Percentiles rank a stretch among this genome's conserved stretches.
Evolutionary conservation across 73 alveolate species (phyloP).

Genomic region (Paramecium caudatum): DNA sequence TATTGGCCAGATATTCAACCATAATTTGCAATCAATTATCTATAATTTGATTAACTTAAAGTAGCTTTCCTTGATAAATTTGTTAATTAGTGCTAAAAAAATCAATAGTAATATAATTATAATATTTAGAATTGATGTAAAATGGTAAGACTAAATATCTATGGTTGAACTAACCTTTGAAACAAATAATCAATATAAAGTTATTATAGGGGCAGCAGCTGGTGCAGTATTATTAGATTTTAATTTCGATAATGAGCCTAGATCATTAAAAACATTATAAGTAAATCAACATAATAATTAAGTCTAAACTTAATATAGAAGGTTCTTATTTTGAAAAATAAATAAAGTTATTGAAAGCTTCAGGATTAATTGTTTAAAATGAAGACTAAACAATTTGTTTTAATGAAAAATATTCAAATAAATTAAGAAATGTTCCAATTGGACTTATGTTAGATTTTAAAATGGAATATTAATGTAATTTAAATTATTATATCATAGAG

Average conservation of each 20-base stretch:
- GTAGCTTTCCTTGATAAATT: background rate
- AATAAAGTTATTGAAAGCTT: background rate
- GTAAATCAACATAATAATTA: background rate
- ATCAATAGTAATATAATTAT: background rate
- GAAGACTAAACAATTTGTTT: background rate
- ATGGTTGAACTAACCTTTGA: background rate
- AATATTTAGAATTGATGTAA: background rate
- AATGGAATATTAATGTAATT: conserved; percentile 10
- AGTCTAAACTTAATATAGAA: background rate
- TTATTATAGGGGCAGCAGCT: background rate
- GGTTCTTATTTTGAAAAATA: background rate
- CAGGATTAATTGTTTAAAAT: background rate
- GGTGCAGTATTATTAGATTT: conserved; percentile 5
- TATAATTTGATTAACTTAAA: background rate
- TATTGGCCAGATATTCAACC: conserved; percentile 44
- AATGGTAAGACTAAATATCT: background rate
- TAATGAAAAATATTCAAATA: conserved; percentile 8
- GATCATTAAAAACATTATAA: background rate
- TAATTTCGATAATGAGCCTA: background rate
- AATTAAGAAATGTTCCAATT: background rate
- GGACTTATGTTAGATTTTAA: background rate
- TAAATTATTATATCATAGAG: background rate
- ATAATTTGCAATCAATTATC: background rate
- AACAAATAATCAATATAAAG: conserved; percentile 1
- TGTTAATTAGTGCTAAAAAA: background rate